Percentiles rank a stretch among this genome's conserved stretches.
Conservation (phyloP, 768 basidiomycete genomes). For the Termitomyces sp. region DNA sequence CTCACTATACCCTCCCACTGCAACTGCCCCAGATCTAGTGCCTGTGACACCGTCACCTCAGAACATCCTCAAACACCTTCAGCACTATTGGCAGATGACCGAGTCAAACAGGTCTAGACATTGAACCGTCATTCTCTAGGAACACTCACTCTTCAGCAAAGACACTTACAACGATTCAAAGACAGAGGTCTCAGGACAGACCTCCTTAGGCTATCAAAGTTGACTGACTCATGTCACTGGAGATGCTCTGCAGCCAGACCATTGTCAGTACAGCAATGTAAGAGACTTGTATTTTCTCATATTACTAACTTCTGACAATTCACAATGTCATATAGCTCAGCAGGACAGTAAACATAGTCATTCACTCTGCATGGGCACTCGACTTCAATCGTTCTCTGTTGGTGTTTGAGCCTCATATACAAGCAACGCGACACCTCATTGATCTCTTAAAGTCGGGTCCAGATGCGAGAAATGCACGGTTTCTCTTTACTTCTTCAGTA, state of each 20-base stretch:
- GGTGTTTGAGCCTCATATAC: constrained; percentile 33
- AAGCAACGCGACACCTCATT: constrained; percentile 26
- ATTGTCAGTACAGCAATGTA: constrained; percentile 6
- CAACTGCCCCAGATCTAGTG: constrained; percentile 2
- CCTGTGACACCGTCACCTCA: constrained; percentile 31
- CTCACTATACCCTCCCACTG: constrained; percentile 24
- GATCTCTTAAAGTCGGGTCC: constrained; percentile 21
- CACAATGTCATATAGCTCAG: constrained; percentile 17
- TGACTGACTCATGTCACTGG: constrained; percentile 10
- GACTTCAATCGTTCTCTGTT: constrained; percentile 35
- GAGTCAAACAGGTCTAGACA: constrained; percentile 36
- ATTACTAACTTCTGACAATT: not conserved
- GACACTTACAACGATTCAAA: constrained; percentile 10
- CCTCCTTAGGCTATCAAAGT: constrained; percentile 1
- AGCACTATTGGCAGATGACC: constrained; percentile 20
- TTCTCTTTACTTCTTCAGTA: constrained; percentile 32
- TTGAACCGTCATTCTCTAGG: constrained; percentile 17
- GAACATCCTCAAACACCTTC: constrained; percentile 26
- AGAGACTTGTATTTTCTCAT: constrained; percentile 10
- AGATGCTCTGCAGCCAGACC: constrained; percentile 13
- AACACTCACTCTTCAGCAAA: not conserved
- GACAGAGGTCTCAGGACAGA: constrained; percentile 6
- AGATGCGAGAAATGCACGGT: constrained; percentile 13
- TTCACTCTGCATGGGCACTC: constrained; percentile 35
- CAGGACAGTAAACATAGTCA: constrained; percentile 21